phyloP scores from a whole-genome alignment of 257 asterid species.

The Gardenia jasminoides region DNA sequence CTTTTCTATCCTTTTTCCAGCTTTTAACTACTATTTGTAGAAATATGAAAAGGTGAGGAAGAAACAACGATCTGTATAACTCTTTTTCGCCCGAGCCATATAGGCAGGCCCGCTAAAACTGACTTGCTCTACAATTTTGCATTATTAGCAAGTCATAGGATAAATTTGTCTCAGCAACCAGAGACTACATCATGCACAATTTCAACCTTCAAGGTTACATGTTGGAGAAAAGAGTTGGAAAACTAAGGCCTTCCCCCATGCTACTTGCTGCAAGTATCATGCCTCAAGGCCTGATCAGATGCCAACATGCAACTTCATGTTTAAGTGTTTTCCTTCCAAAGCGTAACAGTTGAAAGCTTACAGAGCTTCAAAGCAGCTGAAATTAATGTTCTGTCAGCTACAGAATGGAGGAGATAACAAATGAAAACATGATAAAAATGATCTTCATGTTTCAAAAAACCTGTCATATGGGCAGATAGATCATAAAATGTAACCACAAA shows the following conservation, averaged over 20 bases:
- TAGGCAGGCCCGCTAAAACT: background rate
- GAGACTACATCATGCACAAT: background rate
- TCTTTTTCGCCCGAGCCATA: background rate
- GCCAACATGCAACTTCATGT: background rate
- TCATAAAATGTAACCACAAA: background rate
- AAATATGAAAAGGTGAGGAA: background rate
- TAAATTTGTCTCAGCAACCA: background rate
- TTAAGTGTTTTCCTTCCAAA: background rate
- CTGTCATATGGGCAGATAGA: background rate
- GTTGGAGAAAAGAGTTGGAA: background rate
- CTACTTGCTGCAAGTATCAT: background rate
- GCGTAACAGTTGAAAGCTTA: background rate
- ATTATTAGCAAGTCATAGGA: background rate
- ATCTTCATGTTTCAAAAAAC: background rate
- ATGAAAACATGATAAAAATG: background rate
- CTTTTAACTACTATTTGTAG: background rate
- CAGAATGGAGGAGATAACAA: background rate
- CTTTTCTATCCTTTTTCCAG: background rate
- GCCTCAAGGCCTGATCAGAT: background rate
- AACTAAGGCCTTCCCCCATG: background rate
- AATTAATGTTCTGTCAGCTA: background rate
- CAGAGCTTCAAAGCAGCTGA: background rate
- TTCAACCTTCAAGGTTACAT: background rate
- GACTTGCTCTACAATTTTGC: background rate
- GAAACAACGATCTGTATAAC: background rate